Evolutionary conservation across 164 flowering plant species (phyloP), one percentile per base, ranked within the genome.

Genomic region (Vitis riparia): DNA sequence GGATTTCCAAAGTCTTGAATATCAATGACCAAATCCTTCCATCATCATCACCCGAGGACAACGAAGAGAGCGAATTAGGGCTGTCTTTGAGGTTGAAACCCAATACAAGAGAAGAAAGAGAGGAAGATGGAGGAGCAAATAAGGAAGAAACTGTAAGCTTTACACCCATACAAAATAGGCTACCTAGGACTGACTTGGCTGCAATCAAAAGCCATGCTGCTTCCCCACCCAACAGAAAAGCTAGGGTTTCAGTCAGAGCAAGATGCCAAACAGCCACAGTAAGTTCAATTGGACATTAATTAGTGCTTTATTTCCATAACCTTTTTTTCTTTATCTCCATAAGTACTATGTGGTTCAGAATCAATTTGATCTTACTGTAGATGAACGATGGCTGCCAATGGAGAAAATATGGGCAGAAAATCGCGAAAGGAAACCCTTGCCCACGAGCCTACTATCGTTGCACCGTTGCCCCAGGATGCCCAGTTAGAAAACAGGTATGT

Each of bases 331-430:
- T 50, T n/a, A 1, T 17, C 19, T 32, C 29, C 67, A 23, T 3
- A 16, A 23, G 27, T 71, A 63, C 27, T 27, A 11, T 48, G 30
- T 11, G 14, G 5, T 19, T 15, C 14, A 37, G 14, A 12, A 5
- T 12, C 16, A 53, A 11, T 52, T 9, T 52, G 0, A 12, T 12
- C 30, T 8, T 12, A 16, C 17, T 71, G 32, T 60, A 85, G 93
- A 86, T 89, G 88, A 86, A 84, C 64, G 94, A 89, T 81, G 94
- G 94, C 3, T 87, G 91, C 58, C 94, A 89, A 83, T 89, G 94
- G 94, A 85, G 94, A 57, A 89, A 89, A 77, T 89, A 89, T 69
- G 94, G 94, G 7, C 94, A 89, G 67, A 89, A 89, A 72, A 85
- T 85, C 15, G 86, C 94, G 0, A 89, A 88, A 80, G 91, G 91